A percentile compares a stretch with the other conserved stretches of the same genome.
These are phyloP conservation scores for Cutaneotrichosporon mucoides DNA, from an alignment of 1,284 basidiomycete genomes.

Conservation along the genomic window DNA sequence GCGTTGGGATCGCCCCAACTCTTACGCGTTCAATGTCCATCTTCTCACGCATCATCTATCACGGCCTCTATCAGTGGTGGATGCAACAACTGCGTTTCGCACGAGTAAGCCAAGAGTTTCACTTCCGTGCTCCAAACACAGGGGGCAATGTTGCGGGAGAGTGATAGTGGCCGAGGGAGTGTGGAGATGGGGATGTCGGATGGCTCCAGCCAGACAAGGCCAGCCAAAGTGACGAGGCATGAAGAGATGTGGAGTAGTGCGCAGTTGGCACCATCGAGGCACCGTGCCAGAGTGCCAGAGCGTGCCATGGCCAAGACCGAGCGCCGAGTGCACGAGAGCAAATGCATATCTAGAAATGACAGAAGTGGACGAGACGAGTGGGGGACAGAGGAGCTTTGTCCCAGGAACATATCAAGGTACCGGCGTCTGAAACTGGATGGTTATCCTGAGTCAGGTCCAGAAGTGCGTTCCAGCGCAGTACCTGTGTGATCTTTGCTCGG, in stretches of 20 bases:
- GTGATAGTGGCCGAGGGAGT: background rate
- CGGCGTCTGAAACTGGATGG: background rate
- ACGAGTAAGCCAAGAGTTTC: background rate
- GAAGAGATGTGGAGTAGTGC: background rate
- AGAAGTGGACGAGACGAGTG: no score
- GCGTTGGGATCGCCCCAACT: no score
- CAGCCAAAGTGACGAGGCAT: background rate
- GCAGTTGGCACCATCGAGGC: no score
- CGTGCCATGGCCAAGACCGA: background rate
- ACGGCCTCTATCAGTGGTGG: no score
- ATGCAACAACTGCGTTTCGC: background rate
- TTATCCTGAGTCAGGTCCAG: background rate
- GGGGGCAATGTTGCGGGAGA: background rate
- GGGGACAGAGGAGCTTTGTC: no score
- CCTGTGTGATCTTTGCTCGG: no score
- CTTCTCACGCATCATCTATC: no score
- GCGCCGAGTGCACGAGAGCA: background rate
- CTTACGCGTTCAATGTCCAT: no score
- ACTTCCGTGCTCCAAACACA: background rate
- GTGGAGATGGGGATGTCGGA: background rate
- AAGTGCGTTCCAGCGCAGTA: background rate
- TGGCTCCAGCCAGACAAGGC: background rate
- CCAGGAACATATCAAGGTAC: background rate
- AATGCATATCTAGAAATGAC: background rate
- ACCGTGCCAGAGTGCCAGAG: no score